A percentile compares a stretch with the other conserved stretches of the same genome.
These are phyloP conservation scores for Coelastrella sp. DNA, from an alignment of 139 green algal species.

Conservation along the genomic window DNA sequence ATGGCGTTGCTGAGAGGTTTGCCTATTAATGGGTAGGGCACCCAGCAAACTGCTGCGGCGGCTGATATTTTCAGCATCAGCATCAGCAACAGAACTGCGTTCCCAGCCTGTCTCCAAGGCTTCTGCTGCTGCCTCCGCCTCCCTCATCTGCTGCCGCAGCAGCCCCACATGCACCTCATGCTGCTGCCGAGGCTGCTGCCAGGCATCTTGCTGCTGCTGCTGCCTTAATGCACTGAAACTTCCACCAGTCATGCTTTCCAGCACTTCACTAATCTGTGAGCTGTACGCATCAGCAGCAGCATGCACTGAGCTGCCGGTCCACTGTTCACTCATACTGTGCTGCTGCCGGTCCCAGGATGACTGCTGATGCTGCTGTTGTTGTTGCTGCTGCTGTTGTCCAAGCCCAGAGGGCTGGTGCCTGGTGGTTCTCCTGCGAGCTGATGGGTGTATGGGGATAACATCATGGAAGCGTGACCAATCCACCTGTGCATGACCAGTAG, in stretches of 20 bases:
- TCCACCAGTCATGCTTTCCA: not conserved
- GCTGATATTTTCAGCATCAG: not conserved
- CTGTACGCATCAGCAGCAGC: not conserved
- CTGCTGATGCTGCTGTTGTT: constrained; percentile 18
- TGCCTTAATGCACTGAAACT: not conserved
- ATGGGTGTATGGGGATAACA: not conserved
- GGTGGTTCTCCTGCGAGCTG: not conserved
- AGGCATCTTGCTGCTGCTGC: not conserved
- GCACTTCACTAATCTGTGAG: constrained; percentile 2
- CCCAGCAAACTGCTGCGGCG: too few species aligned
- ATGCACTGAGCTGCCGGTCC: not conserved
- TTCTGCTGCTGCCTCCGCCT: constrained; percentile 10
- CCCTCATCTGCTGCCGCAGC: constrained; percentile 1
- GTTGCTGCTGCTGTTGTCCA: constrained; percentile 9
- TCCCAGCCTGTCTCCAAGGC: not conserved
- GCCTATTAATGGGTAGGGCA: too few species aligned
- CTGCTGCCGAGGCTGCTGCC: constrained; percentile 25
- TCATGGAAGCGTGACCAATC: constrained; percentile 36
- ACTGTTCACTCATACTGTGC: not conserved
- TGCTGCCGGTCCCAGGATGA: not conserved
- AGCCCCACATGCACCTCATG: not conserved
- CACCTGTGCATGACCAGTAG: constrained; percentile 29
- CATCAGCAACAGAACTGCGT: not conserved
- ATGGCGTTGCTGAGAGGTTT: not conserved
- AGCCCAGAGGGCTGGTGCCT: not conserved